phyloP scores from a whole-genome alignment of 2,329 filamentous ascomycete species.

The Epichloe gansuensis region DNA sequence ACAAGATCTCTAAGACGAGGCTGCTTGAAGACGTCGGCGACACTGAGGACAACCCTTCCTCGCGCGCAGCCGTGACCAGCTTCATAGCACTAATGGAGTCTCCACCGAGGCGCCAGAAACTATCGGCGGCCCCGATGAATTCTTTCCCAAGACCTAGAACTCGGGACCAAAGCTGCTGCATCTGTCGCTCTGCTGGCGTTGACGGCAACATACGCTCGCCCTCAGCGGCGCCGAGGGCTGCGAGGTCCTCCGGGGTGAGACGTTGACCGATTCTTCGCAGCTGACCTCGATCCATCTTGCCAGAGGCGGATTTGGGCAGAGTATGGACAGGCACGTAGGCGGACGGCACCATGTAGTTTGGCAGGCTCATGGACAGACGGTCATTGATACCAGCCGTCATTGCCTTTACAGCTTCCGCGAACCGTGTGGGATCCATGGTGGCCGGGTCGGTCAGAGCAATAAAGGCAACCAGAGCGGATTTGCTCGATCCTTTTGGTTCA shows the following conservation, averaged over 20 bases:
- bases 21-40: too few relatives aligned
- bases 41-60: too few relatives aligned
- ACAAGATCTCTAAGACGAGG: too few relatives aligned
- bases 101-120: conserved; percentile 16
- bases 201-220: too few relatives aligned
- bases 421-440: too few relatives aligned
- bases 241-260: too few relatives aligned
- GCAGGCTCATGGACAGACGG: background rate
- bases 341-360: conserved; percentile 1
- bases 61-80: background rate
- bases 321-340: background rate
- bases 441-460: too few relatives aligned
- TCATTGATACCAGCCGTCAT: too few relatives aligned
- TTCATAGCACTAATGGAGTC: conserved; percentile 20
- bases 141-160: conserved; percentile 3
- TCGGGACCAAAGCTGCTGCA: conserved; percentile 8
- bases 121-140: conserved; percentile 7
- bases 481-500: background rate
- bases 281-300: background rate
- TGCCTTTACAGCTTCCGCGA: too few relatives aligned
- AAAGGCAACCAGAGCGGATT: background rate
- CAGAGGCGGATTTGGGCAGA: background rate
- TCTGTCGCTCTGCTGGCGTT: background rate
- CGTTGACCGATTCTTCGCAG: too few relatives aligned
- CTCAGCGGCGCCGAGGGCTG: too few relatives aligned